Percentiles rank a stretch among this genome's conserved stretches.
phyloP scores from a whole-genome alignment of 805 yeast genomes.

The Yarrowia bubula region DNA sequence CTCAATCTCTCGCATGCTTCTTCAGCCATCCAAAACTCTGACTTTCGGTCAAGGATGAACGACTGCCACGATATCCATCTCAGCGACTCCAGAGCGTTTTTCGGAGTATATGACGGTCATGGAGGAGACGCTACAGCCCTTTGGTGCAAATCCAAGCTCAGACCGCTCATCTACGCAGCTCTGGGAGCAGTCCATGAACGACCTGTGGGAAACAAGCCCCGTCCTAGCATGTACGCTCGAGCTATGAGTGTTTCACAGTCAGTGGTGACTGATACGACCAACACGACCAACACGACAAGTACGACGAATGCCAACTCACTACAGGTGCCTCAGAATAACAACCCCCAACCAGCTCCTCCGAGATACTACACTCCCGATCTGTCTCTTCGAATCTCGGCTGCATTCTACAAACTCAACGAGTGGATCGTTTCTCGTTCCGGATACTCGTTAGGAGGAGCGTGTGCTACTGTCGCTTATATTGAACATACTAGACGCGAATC shows the following conservation, averaged over 20 bases:
- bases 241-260: not conserved
- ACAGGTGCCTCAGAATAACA: not conserved
- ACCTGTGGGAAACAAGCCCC: not conserved
- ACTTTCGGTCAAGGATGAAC: constrained; percentile 16
- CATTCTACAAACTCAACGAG: constrained; percentile 14
- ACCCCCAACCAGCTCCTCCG: not conserved
- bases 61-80: constrained; percentile 17
- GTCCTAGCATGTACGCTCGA: constrained; percentile 13
- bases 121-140: constrained; percentile 11
- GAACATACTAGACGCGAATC: constrained; percentile 7
- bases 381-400: constrained; percentile 1
- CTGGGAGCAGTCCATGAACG: constrained; percentile 1
- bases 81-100: constrained; percentile 2
- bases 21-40: constrained; percentile 8
- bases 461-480: constrained; percentile 19
- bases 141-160: constrained; percentile 21
- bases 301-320: not conserved
- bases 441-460: constrained; percentile 4
- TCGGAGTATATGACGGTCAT: constrained; percentile 25
- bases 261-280: not conserved
- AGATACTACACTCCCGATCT: constrained; percentile 16
- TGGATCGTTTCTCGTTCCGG: constrained; percentile 14
- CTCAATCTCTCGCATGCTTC: not conserved
- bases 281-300: not conserved
- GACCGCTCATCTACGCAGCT: constrained; percentile 12